Base-by-base conservation (phyloP, 2,329 filamentous ascomycete genomes). In the Ilyonectria sp. region DNA sequence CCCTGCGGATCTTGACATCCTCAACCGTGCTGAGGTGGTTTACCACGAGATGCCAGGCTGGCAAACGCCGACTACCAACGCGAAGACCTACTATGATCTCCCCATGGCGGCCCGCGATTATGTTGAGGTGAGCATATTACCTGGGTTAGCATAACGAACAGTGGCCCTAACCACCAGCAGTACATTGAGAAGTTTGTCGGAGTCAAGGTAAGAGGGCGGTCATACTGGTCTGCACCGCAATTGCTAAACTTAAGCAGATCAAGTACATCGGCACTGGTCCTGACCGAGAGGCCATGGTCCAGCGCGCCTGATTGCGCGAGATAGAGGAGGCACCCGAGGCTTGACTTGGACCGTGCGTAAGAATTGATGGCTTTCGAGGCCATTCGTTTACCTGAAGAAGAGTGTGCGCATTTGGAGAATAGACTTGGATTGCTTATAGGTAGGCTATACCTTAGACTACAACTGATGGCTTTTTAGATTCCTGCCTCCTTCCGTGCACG, bases 21-120 rank as follows among this genome's bases (percentile, higher is more conserved):
- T 94, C 17, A 86, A 87, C 31, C 82, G 84, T 60, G 86, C 89
- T 63, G 87, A 92, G 75, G 89, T 93, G 21, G 85, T 89, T 44
- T 94, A 94, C 81, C 85, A 90, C 74, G 91, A 90, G 60, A 80
- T 94, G 66, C 85, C 87, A 26, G 92, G 92, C 57, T 94, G 92
- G 92, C 86, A 92, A 76, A 85, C 84, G 76, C 83, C 87, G 44
- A 94, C 89, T 0, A 89, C 89, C 9, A 85, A 87, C 56, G 83
- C 85, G 60, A 89, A 86, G 78, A 86, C 82, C 68, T 94, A 85
- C 76, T 84, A 87, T 49, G 89, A 91, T 37, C 82, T 94, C 49
- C 92, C 92, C 7, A 81, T 83, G 75, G 84, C 91, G 75, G 91
- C 91, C 21, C 85, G 87, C 67, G 86, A 87, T 52, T 94, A 94